Evolutionary conservation across 257 asterid genomes (phyloP), one percentile per base, ranked within the genome.

Genomic region (Fraxinus cuspidata): DNA sequence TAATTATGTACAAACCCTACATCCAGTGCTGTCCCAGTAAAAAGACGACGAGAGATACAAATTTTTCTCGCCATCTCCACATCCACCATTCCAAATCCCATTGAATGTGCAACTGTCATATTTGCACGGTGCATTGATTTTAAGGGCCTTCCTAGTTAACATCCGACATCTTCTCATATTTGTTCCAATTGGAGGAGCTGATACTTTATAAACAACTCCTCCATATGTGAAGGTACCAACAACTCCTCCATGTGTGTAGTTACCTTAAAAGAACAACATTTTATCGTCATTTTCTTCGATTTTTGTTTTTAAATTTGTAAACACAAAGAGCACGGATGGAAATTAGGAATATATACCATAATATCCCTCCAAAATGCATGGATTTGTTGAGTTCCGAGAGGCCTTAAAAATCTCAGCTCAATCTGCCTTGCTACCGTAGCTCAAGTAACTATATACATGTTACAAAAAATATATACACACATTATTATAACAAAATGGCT

Each of bases 21-120:
- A 90, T 69, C 82, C 7, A 64, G 56, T 8, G 91, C 92, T 0
- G 77, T 82, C 69, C 69, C 84, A 85, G 3, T 74, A 87, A 80
- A 89, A 86, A 64, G 38, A 85, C 0, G 94, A 87, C 0, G 89
- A 83, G 4, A 75, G 82, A 44, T 87, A 86, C 18, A 90, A n/a
- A 68, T 78, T 85, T 0, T 80, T 64, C 73, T 56, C 76, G 40
- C 96, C 92, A 19, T 35, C 80, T 16, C 96, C 94, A 7, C 92
- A 91, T 4, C 94, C 91, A 5, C 94, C 96, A 71, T 68, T 89
- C 96, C 96, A 87, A 4, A 82, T 60, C 15, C 93, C 94, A 53
- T 82, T 70, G 74, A 90, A 90, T 8, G 94, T 70, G 77, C 92
- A 89, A 0, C 80, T 76, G 2, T 8, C 60, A 71, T 86, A 72